These are phyloP conservation scores for Elongisporangium undulatum DNA, from an alignment of 352 stramenopile genomes.

Conservation along the genomic window DNA sequence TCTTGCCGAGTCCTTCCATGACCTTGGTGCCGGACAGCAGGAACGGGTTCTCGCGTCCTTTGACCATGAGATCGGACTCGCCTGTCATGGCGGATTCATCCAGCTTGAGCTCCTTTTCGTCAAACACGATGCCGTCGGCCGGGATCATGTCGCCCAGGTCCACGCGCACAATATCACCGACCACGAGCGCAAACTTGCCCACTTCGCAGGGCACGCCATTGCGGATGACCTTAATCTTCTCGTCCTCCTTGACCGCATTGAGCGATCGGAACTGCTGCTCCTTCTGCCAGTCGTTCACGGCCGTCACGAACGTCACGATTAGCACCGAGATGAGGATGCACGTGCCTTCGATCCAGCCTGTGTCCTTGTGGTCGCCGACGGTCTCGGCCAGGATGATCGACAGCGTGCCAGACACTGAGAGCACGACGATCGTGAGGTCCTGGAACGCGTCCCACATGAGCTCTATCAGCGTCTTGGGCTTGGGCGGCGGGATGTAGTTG, in stretches of 20 bases:
- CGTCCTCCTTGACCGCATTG: constrained; percentile 80
- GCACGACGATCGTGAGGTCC: constrained; percentile 67
- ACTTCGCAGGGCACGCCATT: constrained; percentile 59
- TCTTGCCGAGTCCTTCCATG: constrained; percentile 89
- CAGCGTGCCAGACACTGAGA: constrained; percentile 46
- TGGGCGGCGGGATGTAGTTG: constrained; percentile 63
- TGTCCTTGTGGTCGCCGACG: constrained; percentile 51
- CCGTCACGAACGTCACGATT: constrained; percentile 88
- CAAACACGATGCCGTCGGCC: constrained; percentile 87
- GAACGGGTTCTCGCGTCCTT: constrained; percentile 87
- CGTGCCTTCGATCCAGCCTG: constrained; percentile 87
- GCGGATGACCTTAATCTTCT: constrained; percentile 84
- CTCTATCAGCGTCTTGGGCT: constrained; percentile 46
- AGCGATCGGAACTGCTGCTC: constrained; percentile 87
- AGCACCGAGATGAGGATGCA: constrained; percentile 91
- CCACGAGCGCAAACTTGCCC: constrained; percentile 73
- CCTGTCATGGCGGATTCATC: constrained; percentile 92
- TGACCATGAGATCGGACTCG: constrained; percentile 87
- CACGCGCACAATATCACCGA: constrained; percentile 86
- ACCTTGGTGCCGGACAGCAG: constrained; percentile 93
- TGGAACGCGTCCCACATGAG: constrained; percentile 91
- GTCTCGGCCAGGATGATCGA: constrained; percentile 50
- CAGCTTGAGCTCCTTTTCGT: constrained; percentile 86
- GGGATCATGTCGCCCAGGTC: constrained; percentile 87
- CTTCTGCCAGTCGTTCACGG: constrained; percentile 91